phyloP scores from a whole-genome alignment of 1,139 yeast genomes.

The Candida pseudoviswanathii region DNA sequence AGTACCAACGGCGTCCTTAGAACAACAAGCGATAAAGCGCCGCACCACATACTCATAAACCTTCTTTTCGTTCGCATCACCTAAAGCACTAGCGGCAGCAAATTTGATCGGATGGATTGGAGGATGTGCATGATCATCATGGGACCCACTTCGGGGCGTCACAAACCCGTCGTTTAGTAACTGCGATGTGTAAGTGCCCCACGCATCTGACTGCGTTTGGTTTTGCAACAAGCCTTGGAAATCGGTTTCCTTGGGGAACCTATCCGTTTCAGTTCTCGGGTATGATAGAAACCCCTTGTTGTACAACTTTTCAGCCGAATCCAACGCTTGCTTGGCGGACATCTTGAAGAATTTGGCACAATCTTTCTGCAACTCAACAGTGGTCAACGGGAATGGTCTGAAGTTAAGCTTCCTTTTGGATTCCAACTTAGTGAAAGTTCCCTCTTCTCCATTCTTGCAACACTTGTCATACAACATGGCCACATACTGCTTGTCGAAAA shows the following conservation, averaged over 20 bases:
- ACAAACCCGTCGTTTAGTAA: constrained; percentile 41
- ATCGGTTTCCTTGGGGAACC: constrained; percentile 77
- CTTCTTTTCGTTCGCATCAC: constrained; percentile 56
- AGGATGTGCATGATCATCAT: constrained; percentile 97
- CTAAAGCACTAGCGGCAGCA: constrained; percentile 34
- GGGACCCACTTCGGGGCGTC: constrained; percentile 74
- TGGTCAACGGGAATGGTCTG: constrained; percentile 89
- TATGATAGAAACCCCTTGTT: constrained; percentile 86
- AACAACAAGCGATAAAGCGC: constrained; percentile 89
- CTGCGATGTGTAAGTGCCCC: constrained; percentile 51
- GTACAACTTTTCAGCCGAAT: constrained; percentile 84
- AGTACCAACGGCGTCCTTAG: constrained; percentile 84
- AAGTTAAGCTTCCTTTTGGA: constrained; percentile 72
- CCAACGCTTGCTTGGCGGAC: constrained; percentile 81
- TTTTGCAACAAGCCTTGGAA: constrained; percentile 57
- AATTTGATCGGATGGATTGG: constrained; percentile 90
- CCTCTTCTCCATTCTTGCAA: constrained; percentile 42
- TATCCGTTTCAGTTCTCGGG: constrained; percentile 97
- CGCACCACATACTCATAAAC: constrained; percentile 89
- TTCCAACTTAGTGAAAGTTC: constrained; percentile 52
- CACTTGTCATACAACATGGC: constrained; percentile 68
- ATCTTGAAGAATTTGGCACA: constrained; percentile 75
- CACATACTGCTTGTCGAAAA: constrained; percentile 74
- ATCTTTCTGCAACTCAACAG: constrained; percentile 91
- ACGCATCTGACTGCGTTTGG: constrained; percentile 52